These are phyloP conservation scores for Colletotrichum sp. DNA, from an alignment of 2,329 filamentous ascomycete species.

Conservation along the genomic window DNA sequence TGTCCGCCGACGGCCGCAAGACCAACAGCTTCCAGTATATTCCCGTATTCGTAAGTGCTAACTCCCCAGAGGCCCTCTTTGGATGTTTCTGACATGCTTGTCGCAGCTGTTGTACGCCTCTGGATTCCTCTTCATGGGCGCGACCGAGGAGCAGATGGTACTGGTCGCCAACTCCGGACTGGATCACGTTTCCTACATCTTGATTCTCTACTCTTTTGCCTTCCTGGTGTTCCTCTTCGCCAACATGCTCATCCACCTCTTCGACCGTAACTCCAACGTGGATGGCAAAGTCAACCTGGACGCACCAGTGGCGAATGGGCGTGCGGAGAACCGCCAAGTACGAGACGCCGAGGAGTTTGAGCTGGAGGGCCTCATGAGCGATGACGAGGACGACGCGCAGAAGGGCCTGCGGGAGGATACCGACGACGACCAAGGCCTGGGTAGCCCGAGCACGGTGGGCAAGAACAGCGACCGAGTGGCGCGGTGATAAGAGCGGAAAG, in stretches of 20 bases:
- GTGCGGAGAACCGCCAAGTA: conserved; percentile 59
- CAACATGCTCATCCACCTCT: conserved; percentile 84
- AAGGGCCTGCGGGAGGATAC: conserved; percentile 73
- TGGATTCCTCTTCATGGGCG: conserved; percentile 96
- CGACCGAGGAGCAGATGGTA: conserved; percentile 94
- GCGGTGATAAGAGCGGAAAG: not conserved
- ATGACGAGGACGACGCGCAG: conserved; percentile 70
- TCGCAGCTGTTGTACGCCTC: conserved; percentile 83
- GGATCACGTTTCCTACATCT: conserved; percentile 88
- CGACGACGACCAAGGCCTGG: conserved; percentile 53
- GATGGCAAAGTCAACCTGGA: conserved; percentile 38
- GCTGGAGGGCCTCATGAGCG: conserved; percentile 81
- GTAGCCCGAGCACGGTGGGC: conserved; percentile 45
- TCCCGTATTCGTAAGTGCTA: conserved; percentile 58
- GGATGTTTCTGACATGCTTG: not conserved
- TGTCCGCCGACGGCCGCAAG: conserved; percentile 71
- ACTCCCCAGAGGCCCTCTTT: not conserved
- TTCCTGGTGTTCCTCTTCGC: conserved; percentile 91
- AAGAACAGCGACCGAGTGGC: conserved; percentile 46
- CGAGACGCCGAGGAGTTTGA: conserved; percentile 87
- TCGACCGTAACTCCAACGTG: conserved; percentile 65
- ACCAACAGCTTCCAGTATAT: conserved; percentile 66
- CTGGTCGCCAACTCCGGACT: conserved; percentile 76
- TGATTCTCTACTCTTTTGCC: conserved; percentile 89
- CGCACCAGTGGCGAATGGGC: conserved; percentile 34